Evolutionary conservation across 257 asterid genomes (phyloP), one percentile per base, ranked within the genome.

Genomic region (Misopates orontium): DNA sequence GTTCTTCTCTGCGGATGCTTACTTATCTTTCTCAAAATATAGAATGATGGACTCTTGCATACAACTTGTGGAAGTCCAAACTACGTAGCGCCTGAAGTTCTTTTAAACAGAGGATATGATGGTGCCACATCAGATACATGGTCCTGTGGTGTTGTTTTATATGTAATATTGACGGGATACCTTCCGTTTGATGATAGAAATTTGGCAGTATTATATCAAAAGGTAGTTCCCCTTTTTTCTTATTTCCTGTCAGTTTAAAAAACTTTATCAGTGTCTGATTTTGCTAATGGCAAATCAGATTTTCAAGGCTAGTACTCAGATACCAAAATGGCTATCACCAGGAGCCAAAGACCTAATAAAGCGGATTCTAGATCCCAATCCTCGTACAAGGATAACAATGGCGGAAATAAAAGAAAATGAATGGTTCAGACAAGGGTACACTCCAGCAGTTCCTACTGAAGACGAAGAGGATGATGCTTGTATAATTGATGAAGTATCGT

Each of bases 21-120:
- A 52, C 45, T 56, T 58, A 52, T 64, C 53, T 60, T 5, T 58
- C 60, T 62, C 62, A 56, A 60, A 74, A 25, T 64, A 28, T 78
- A 93, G 99, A 95, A 79, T 31, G 99, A 94, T 60, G 99, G 99
- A 39, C 80, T 94, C 72, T 56, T 94, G 78, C 99, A 94, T 70
- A 94, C 99, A 58, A 88, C 97, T 39, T 94, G 99, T 48, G 99
- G 99, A 71, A 94, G 97, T 88, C 99, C 99, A 71, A 94, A 94
- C 68, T 94, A 94, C 52, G 99, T 94, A 20, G 99, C 99, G 32
- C 99, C 99, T 50, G 99, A 94, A 71, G 77, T 94, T 80, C 90
- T 94, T 49, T 79, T 91, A 23, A 90, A 87, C 81, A 77, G 89
- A 78, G 99, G 99, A 50, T 94, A 94, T 49, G 87, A 90, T 71